These are phyloP conservation scores for Psidium friedrichsthalianum DNA, from an alignment of 345 rosid genomes.

Conservation along the genomic window DNA sequence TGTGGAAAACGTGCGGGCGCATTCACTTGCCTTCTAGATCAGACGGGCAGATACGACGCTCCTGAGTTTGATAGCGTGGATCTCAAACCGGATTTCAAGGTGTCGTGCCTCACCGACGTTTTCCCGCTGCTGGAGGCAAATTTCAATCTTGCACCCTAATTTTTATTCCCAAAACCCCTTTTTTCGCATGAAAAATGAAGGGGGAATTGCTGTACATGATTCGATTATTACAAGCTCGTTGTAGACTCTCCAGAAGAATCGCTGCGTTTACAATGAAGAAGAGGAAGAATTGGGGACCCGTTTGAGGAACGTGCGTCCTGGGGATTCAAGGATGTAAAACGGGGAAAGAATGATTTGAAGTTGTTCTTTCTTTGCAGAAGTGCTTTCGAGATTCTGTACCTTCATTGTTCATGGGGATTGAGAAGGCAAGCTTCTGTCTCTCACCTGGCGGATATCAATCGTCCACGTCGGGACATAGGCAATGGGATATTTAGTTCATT, in stretches of 20 bases:
- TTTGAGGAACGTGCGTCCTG: background rate
- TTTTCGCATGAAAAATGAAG: background rate
- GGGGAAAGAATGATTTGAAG: too few relatives aligned
- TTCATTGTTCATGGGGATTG: too few relatives aligned
- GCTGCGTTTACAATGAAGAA: background rate
- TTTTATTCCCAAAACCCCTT: background rate
- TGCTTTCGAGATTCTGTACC: too few relatives aligned
- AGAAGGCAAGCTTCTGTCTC: too few relatives aligned
- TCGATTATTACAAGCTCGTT: background rate
- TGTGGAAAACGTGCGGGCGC: constrained; percentile 93
- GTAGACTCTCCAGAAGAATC: background rate
- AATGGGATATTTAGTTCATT: too few relatives aligned
- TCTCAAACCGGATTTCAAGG: constrained; percentile 66
- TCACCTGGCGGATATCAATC: too few relatives aligned
- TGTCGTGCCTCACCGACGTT: constrained; percentile 52
- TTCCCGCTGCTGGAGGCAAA: constrained; percentile 46
- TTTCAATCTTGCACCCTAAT: constrained; percentile 51
- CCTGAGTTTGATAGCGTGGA: constrained; percentile 38
- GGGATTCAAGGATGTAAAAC: too few relatives aligned
- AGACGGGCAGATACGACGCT: constrained; percentile 47
- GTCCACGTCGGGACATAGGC: too few relatives aligned
- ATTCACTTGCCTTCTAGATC: constrained; percentile 84
- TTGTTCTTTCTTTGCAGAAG: background rate
- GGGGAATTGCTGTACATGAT: background rate
- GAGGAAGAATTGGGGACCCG: background rate